Conservation (phyloP, 352 stramenopile genomes). For the Thalassiosira ordinaria region DNA sequence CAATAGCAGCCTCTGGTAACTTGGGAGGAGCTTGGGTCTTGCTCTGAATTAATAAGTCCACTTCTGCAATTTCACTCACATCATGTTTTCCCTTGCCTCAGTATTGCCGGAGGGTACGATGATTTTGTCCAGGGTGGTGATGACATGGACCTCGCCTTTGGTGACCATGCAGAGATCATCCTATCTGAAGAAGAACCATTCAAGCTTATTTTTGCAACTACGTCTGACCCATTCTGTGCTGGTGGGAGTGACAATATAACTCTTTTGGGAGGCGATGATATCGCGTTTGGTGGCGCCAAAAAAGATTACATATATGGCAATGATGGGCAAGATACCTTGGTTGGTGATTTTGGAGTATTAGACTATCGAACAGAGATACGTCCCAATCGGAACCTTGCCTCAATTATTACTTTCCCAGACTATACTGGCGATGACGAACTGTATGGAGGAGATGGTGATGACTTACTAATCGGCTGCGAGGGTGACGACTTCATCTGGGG, state of each 20-base stretch:
- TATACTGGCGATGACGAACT: constrained; percentile 41
- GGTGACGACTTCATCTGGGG: constrained; percentile 29
- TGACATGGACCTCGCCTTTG: constrained; percentile 52
- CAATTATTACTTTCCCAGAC: constrained; percentile 35
- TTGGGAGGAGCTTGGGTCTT: too few species aligned
- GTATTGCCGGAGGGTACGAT: constrained; percentile 4
- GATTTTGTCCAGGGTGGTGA: constrained; percentile 44
- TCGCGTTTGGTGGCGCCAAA: constrained; percentile 50
- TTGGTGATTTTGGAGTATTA: too few species aligned
- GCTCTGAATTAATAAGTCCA: too few species aligned
- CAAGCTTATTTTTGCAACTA: constrained; percentile 36
- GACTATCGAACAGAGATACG: too few species aligned
- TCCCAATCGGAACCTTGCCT: too few species aligned
- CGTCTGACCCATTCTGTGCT: constrained; percentile 22
- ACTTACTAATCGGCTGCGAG: constrained; percentile 45
- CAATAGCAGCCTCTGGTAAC: too few species aligned
- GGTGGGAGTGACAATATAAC: constrained; percentile 41
- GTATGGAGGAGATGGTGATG: constrained; percentile 25
- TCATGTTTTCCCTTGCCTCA: too few species aligned
- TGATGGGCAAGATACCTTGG: constrained; percentile 45
- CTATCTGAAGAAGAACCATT: constrained; percentile 26
- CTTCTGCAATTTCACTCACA: too few species aligned
- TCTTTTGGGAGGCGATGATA: constrained; percentile 40
- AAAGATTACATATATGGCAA: constrained; percentile 47
- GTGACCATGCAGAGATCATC: constrained; percentile 47